Evolutionary conservation across 2,329 filamentous ascomycete species (phyloP).

Genomic region (Cordyceps fumosorosea): DNA sequence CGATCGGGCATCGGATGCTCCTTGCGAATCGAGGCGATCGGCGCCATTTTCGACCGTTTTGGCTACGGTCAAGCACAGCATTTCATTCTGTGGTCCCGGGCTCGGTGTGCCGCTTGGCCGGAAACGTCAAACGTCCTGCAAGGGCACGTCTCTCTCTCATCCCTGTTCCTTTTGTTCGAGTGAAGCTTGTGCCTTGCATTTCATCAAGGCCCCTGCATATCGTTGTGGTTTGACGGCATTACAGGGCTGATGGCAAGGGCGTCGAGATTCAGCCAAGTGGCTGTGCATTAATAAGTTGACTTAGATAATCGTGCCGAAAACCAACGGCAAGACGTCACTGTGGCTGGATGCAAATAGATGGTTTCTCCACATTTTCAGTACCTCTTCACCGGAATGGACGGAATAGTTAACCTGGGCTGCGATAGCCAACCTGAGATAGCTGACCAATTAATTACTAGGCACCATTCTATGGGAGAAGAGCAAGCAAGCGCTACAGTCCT

Average conservation of each 20-base stretch:
- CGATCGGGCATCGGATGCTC: neutral
- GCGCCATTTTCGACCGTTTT: neutral
- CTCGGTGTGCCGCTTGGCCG: neutral
- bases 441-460: neutral
- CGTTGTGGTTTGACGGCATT: neutral
- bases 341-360: neutral
- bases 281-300: no score
- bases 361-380: neutral
- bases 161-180: neutral
- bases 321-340: slow-evolving; percentile 2
- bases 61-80: neutral
- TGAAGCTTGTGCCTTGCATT: neutral
- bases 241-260: no score
- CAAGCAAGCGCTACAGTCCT: no score
- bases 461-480: neutral
- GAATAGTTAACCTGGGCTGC: neutral
- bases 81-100: neutral
- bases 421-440: neutral
- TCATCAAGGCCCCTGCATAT: neutral
- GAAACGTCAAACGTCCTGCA: neutral
- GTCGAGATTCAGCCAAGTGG: neutral
- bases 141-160: neutral
- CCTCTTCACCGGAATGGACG: neutral
- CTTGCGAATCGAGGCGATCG: neutral
- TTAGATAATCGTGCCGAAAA: neutral